Conservation (phyloP, 345 rosid species). For the Camelina sativa region DNA sequence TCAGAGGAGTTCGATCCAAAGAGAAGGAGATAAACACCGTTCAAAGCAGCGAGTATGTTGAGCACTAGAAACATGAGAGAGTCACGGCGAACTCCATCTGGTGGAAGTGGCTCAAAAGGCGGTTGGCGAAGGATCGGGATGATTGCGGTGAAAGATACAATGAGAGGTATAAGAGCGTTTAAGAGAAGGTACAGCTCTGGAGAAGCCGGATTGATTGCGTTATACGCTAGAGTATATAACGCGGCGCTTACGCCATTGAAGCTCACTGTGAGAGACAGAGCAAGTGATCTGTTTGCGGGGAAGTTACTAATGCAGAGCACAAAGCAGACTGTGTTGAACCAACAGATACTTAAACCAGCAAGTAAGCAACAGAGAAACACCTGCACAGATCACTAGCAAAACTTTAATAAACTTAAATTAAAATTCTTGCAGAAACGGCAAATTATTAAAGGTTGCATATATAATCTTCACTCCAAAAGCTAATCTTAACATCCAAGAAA, state of each 20-base stretch:
- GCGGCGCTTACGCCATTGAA: slow-evolving; percentile 97
- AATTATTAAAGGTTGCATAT: not conserved
- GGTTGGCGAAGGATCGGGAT: slow-evolving; percentile 90
- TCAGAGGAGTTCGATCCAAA: slow-evolving; percentile 52
- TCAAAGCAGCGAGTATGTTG: slow-evolving; percentile 70
- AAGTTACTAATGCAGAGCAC: slow-evolving; percentile 88
- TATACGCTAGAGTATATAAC: slow-evolving; percentile 72
- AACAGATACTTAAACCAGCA: slow-evolving; percentile 90
- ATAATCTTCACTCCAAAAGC: slow-evolving; percentile 9
- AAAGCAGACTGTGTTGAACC: slow-evolving; percentile 98
- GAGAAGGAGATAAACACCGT: slow-evolving; percentile 80
- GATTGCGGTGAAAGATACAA: slow-evolving; percentile 61
- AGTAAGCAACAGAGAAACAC: slow-evolving; percentile 78
- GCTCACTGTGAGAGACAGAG: slow-evolving; percentile 87
- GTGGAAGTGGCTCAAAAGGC: slow-evolving; percentile 70
- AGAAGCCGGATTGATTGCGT: slow-evolving; percentile 66
- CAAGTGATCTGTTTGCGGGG: slow-evolving; percentile 76
- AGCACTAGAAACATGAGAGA: slow-evolving; percentile 71
- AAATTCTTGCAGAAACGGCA: not conserved
- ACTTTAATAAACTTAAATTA: not conserved
- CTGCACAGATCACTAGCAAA: slow-evolving; percentile 46
- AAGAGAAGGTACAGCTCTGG: slow-evolving; percentile 68
- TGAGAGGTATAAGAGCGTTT: slow-evolving; percentile 75
- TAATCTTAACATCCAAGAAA: not conserved
- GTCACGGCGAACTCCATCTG: slow-evolving; percentile 71